Base-by-base conservation (phyloP, 139 green algal genomes). In the Cymbomonas tetramitiformis region DNA sequence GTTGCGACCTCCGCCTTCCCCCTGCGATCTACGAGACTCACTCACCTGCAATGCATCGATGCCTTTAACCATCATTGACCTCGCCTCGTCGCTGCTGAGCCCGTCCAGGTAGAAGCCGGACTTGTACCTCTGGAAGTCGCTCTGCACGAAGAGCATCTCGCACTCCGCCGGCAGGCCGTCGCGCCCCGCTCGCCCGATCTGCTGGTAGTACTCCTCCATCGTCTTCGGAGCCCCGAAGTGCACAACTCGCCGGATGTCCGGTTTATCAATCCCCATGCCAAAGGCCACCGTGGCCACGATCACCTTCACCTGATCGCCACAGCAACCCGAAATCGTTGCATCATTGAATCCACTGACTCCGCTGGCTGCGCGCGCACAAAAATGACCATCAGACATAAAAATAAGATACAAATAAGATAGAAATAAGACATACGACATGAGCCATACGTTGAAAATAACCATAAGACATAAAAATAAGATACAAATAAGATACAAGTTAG, bases 241-340 rank as follows among this genome's bases (percentile, higher is more conserved):
- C 2, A 72, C 43, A 2, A 78, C 65, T 26, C 24, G 28, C n/a
- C 70, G 32, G 10, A 78, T 51, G 39, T 78, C 59, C 19, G 21
- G 15, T 43, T 78, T 78, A 43, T 78, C 70, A 4, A 78, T 56
- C 7, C 70, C 70, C 70, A 78, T 78, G 0, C 71, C 71, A 47
- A 79, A 79, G 9, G 71, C 71, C n/a, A 72, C 56, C 7, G 71
- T 79, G 3, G 71, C 71, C 10, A 74, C 62, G 21, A 79, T 39
- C 8, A 77, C 38, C 24, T 34, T 55, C 18, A 5, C 29, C 6
- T 43, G 36, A 12, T 43, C 36, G 36, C 36, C 36, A 43, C n/a
- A n/a, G n/a, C n/a, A n/a, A n/a, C n/a, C n/a, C n/a, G n/a, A n/a
- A n/a, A n/a, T n/a, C n/a, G n/a, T n/a, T n/a, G n/a, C n/a, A n/a